Evolutionary conservation across 441 rosid species (phyloP), one percentile per base, ranked within the genome.

Genomic region (Adansonia madagascariensis): DNA sequence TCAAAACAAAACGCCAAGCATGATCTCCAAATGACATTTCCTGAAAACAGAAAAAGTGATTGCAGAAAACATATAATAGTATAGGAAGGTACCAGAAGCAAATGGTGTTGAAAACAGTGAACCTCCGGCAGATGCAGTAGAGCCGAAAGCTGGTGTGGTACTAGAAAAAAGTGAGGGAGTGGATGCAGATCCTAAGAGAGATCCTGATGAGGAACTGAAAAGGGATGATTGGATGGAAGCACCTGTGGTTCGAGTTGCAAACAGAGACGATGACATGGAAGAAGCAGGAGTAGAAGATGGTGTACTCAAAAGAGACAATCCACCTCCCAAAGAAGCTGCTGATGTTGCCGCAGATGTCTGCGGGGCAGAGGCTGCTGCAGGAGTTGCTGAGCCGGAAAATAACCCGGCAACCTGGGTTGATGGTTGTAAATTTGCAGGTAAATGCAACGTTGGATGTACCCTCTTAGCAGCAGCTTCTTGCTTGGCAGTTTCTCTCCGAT

Each of bases 391-490:
- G 87, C 82, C 82, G 4, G 95, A 75, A 78, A 89, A 79, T 73
- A 90, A 81, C 56, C 97, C 94, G 57, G 92, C 85, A 83, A 84
- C 92, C 73, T 91, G 98, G 1, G 89, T 88, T 75, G 98, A 90
- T 71, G 92, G 83, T 80, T 88, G 99, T 71, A 92, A 80, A 83
- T 64, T 86, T 65, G 92, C 78, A 83, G 95, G 97, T 83, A 97
- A 87, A 87, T 97, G 94, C 82, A 93, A 85, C 80, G 97, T 94
- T 81, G 99, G 99, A 82, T 97, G 98, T 53, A 90, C 97, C 77
- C 97, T 86, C 91, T 89, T 97, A 57, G 98, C 94, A 84, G 98
- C 98, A 63, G 98, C 98, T 90, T 97, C 98, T 73, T 86, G 94
- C 82, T 91, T 93, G 61, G 99, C 98, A n/a, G 95, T 88, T 89